Evolutionary conservation across 345 rosid species (phyloP), one percentile per base, ranked within the genome.

Genomic region (Citrus sp.): DNA sequence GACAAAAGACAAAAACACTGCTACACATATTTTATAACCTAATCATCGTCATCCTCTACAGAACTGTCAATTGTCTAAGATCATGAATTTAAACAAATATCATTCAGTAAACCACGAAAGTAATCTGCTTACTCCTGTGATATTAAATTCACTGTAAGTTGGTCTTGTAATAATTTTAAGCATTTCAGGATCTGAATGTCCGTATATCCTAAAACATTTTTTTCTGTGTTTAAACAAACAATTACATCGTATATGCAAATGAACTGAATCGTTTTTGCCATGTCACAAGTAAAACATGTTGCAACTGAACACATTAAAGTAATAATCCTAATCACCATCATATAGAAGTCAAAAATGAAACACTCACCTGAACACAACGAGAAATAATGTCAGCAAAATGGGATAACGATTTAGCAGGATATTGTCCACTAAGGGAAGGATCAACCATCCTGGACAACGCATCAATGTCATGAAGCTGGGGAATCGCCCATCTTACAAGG

Each of bases 371-470:
- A 83, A 94, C 94, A 80, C 99, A 97, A 10, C 99, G 94, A 34
- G 91, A 90, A 70, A 97, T 97, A 34, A 97, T 91, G 81, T 97
- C 99, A 2, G 92, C 99, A 75, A 97, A 97, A 79, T 92, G 88
- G 18, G 99, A 97, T 79, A 97, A 79, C 18, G 96, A 94, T 86
- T 94, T 97, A 78, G 95, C 92, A 38, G 97, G 90, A 78, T 92
- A 93, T 55, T 93, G 82, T 82, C 98, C 89, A 25, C 86, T 79
- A 10, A 97, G 95, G 68, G 91, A 90, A 79, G 98, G 93, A 83
- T 97, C 99, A 71, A 94, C 99, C 99, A 97, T 97, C 80, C 89
- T 87, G n/a, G 94, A 89, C 81, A 97, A 83, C 72, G 97, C 93
- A 84, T 94, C 89, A 7, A 97, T 94, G 86, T 94, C 99, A 51